Percentiles rank a stretch among this genome's conserved stretches.
These are phyloP conservation scores for Paraconiothyrium brasiliense DNA, from an alignment of 2,329 filamentous ascomycete genomes.

Conservation along the genomic window DNA sequence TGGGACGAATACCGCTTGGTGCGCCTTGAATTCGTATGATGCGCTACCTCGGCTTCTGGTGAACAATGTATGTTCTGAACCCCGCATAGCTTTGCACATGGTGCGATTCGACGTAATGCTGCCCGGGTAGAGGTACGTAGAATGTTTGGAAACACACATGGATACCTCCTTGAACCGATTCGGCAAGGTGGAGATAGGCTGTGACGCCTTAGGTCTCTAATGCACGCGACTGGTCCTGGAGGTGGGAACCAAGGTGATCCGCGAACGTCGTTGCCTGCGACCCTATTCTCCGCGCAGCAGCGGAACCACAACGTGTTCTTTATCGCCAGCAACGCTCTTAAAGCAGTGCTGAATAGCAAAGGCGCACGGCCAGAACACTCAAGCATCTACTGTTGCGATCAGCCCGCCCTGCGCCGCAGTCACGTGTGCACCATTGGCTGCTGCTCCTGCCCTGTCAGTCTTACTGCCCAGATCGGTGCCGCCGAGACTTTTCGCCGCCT, in stretches of 20 bases:
- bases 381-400: constrained; percentile 28
- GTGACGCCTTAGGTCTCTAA: constrained; percentile 10
- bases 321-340: constrained; percentile 27
- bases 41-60: no score
- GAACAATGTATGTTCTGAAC: no score
- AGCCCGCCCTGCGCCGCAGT: constrained; percentile 30
- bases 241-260: constrained; percentile 11
- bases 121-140: neutral
- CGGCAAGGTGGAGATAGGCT: constrained; percentile 8
- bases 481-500: constrained; percentile 32
- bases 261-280: constrained; percentile 34
- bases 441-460: constrained; percentile 33
- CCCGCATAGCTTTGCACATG: neutral
- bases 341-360: constrained; percentile 23
- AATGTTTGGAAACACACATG: constrained; percentile 9
- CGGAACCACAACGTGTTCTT: constrained; percentile 46
- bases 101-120: neutral
- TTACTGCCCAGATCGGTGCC: constrained; percentile 33
- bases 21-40: no score
- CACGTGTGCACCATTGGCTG: constrained; percentile 36
- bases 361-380: constrained; percentile 27
- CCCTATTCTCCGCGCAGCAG: constrained; percentile 25
- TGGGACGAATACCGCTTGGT: neutral
- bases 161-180: constrained; percentile 3
- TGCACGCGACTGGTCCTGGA: constrained; percentile 9